A percentile compares a stretch with the other conserved stretches of the same genome.
These are phyloP conservation scores for Scheffersomyces segobiensis DNA, from an alignment of 1,139 yeast species.

Conservation along the genomic window DNA sequence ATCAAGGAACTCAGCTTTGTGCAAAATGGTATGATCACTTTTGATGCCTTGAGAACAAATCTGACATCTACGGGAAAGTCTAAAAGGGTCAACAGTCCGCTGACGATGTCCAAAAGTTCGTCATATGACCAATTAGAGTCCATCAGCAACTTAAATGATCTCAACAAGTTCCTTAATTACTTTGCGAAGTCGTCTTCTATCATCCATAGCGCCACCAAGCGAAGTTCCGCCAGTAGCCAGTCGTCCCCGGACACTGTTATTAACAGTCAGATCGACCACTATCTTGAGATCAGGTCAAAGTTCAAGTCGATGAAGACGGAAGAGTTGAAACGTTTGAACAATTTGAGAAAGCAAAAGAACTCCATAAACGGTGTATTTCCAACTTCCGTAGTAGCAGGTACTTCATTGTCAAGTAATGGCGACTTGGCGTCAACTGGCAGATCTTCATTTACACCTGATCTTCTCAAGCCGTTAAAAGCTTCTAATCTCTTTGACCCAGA, in stretches of 20 bases:
- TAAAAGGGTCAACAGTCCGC: not conserved
- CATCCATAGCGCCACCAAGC: slow-evolving; percentile 44
- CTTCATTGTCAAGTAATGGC: not conserved
- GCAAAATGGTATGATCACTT: slow-evolving; percentile 48
- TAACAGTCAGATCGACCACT: slow-evolving; percentile 38
- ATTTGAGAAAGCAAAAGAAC: slow-evolving; percentile 8
- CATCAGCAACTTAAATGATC: slow-evolving; percentile 43
- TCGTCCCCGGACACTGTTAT: slow-evolving; percentile 16
- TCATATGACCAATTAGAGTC: slow-evolving; percentile 40
- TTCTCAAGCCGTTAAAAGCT: slow-evolving; percentile 24
- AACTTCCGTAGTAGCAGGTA: not conserved
- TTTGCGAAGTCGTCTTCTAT: slow-evolving; percentile 40
- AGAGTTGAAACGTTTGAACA: slow-evolving; percentile 14
- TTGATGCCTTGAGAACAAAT: slow-evolving; percentile 36
- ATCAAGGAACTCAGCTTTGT: slow-evolving; percentile 48
- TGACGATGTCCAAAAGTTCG: slow-evolving; percentile 1
- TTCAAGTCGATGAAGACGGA: slow-evolving; percentile 21
- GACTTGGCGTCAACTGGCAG: not conserved
- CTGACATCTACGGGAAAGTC: slow-evolving; percentile 6
- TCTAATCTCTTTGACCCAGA: slow-evolving; percentile 18
- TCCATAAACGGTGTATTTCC: not conserved
- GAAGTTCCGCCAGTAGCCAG: slow-evolving; percentile 6
- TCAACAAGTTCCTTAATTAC: slow-evolving; percentile 44
- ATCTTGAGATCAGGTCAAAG: slow-evolving; percentile 29
- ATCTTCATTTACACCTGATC: slow-evolving; percentile 18